Evolutionary conservation across 139 green algal genomes (phyloP).

Genomic region (Closterium sp.): DNA sequence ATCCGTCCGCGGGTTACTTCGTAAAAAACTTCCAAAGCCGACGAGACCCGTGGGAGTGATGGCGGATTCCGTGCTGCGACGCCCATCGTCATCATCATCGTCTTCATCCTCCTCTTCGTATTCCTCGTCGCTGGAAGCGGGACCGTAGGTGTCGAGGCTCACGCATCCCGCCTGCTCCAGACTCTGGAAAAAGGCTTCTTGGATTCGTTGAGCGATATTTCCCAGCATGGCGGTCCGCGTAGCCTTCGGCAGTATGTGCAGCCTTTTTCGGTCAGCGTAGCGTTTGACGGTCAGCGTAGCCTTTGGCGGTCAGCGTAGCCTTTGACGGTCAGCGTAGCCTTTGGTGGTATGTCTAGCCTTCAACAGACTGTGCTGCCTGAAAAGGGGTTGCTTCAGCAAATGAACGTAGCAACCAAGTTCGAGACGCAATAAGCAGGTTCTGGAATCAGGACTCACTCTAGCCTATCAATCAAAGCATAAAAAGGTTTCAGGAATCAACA

Average conservation of each 20-base stretch:
- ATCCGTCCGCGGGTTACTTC: conserved; percentile 60
- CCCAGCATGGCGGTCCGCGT: neutral
- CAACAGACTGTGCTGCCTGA: too few species aligned
- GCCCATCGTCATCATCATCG: neutral
- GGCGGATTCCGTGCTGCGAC: neutral
- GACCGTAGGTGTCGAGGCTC: neutral
- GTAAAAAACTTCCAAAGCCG: neutral
- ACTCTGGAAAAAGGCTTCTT: conserved; percentile 1
- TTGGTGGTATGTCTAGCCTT: too few species aligned
- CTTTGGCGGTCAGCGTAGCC: neutral
- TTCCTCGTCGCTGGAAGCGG: neutral
- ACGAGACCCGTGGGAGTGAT: neutral
- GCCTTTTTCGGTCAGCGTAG: neutral
- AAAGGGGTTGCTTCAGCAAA: too few species aligned
- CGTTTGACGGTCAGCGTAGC: neutral
- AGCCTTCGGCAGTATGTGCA: neutral
- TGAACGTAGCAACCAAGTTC: too few species aligned
- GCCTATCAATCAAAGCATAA: too few species aligned
- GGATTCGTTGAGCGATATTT: neutral
- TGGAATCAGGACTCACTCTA: too few species aligned
- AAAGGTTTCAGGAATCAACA: too few species aligned
- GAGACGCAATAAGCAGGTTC: too few species aligned
- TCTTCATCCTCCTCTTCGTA: neutral
- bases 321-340: too few species aligned
- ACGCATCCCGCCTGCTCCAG: conserved; percentile 15